Conservation (phyloP, 129 eudicot species). For the carrot (Daucus carota) region DNA sequence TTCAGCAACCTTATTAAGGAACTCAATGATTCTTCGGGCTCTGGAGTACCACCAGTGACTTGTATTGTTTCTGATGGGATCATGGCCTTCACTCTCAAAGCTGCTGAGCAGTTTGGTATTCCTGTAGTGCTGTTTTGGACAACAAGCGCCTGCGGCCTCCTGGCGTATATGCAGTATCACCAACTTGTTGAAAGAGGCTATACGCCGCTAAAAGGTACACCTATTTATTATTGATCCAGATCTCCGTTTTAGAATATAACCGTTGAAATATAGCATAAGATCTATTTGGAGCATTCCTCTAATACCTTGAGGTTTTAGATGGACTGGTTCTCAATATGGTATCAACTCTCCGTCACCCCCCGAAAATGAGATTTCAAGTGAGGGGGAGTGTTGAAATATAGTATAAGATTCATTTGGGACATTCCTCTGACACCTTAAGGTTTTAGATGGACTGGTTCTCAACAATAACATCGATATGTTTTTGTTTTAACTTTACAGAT, state of each 20-base stretch:
- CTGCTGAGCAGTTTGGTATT: conserved; percentile 30
- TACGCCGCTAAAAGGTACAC: conserved; percentile 38
- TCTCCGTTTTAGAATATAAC: not conserved
- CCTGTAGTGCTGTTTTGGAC: conserved; percentile 45
- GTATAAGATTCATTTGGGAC: too few relatives aligned
- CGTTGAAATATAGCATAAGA: too few relatives aligned
- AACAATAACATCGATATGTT: not conserved
- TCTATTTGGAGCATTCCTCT: too few relatives aligned
- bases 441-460: too few relatives aligned
- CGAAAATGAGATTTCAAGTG: too few relatives aligned
- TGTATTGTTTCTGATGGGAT: conserved; percentile 42
- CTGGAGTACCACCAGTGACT: conserved; percentile 31
- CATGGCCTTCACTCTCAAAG: conserved; percentile 37
- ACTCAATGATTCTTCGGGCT: conserved; percentile 13
- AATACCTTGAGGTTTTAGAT: too few relatives aligned
- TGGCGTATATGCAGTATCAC: conserved; percentile 25
- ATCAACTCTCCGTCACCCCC: too few relatives aligned
- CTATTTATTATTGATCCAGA: not conserved
- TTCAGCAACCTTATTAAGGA: conserved; percentile 25
- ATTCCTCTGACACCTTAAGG: too few relatives aligned
- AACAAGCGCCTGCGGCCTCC: conserved; percentile 35
- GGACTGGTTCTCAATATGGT: too few relatives aligned
- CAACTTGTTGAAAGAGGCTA: conserved; percentile 23
- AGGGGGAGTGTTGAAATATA: too few relatives aligned
- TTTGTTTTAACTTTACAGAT: conserved; percentile 21